A percentile compares a stretch with the other conserved stretches of the same genome.
Conservation (phyloP, 768 basidiomycete species). For the Phylloporus arenicola region DNA sequence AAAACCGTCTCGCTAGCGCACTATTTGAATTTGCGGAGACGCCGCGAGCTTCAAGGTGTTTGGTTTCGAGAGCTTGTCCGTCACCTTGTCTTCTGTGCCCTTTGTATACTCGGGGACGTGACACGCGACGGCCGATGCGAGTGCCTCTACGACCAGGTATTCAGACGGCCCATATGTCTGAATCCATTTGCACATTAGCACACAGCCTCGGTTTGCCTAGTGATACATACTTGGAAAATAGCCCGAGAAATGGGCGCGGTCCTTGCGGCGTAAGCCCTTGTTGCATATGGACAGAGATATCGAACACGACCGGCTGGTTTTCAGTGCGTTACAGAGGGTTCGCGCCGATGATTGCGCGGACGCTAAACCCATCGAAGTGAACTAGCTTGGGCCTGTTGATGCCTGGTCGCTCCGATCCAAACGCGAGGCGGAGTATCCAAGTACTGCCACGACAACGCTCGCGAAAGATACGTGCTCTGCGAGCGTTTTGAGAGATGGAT, state of each 20-base stretch:
- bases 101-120: constrained; percentile 35
- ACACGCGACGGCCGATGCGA: too few relatives aligned
- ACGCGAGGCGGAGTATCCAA: constrained; percentile 43
- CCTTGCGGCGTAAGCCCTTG: background rate
- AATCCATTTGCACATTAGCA: background rate
- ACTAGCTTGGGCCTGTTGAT: constrained; percentile 19
- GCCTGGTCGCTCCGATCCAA: constrained; percentile 29
- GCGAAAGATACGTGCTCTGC: constrained; percentile 39
- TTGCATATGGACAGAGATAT: constrained; percentile 33
- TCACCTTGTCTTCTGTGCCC: constrained; percentile 29
- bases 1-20: constrained; percentile 33
- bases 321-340: too few relatives aligned
- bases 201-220: background rate
- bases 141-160: constrained; percentile 64
- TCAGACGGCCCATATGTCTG: constrained; percentile 48
- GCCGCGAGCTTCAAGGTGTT: constrained; percentile 40
- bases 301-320: constrained; percentile 54
- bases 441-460: constrained; percentile 42
- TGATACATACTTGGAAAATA: constrained; percentile 14
- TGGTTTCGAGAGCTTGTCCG: constrained; percentile 55
- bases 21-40: constrained; percentile 33
- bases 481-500: constrained; percentile 44
- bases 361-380: constrained; percentile 37
- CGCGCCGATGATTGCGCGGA: constrained; percentile 60
- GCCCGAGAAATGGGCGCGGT: constrained; percentile 11